Percentiles rank a stretch among this genome's conserved stretches.
Evolutionary conservation across 768 basidiomycete species (phyloP).

Genomic region (Phylloporus scabripes): DNA sequence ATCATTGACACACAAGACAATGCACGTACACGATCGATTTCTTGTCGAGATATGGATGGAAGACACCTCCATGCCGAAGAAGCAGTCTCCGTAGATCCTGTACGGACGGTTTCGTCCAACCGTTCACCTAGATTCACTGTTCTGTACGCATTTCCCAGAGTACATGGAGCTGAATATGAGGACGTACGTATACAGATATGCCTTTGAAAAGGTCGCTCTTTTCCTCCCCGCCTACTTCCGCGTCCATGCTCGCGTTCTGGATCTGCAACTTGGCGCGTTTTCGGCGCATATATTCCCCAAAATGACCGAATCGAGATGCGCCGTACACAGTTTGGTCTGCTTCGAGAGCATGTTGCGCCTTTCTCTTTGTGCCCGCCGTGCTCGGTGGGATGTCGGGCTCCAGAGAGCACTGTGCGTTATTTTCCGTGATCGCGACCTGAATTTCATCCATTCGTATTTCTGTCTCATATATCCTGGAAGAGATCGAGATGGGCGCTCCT

Average conservation of each 20-base stretch:
- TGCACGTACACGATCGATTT: conserved; percentile 62
- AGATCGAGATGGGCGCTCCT: background rate
- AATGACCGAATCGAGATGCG: conserved; percentile 73
- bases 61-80: conserved; percentile 75
- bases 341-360: conserved; percentile 13
- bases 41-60: conserved; percentile 78
- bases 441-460: conserved; percentile 9
- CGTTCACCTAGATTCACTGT: conserved; percentile 63
- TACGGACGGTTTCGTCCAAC: conserved; percentile 81
- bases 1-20: background rate
- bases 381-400: conserved; percentile 20
- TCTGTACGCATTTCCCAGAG: background rate
- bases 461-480: conserved; percentile 24
- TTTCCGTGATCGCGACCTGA: conserved; percentile 13
- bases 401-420: conserved; percentile 32
- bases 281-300: conserved; percentile 83
- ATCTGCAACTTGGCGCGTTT: conserved; percentile 90
- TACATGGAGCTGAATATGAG: background rate
- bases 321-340: conserved; percentile 58
- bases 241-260: conserved; percentile 50
- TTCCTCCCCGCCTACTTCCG: conserved; percentile 13
- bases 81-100: conserved; percentile 80
- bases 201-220: conserved; percentile 62
- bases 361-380: conserved; percentile 15
- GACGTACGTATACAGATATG: conserved; percentile 76